Percentiles rank a stretch among this genome's conserved stretches.
These are phyloP conservation scores for Pseudodiploospora longispora DNA, from an alignment of 2,329 filamentous ascomycete genomes.

Conservation along the genomic window DNA sequence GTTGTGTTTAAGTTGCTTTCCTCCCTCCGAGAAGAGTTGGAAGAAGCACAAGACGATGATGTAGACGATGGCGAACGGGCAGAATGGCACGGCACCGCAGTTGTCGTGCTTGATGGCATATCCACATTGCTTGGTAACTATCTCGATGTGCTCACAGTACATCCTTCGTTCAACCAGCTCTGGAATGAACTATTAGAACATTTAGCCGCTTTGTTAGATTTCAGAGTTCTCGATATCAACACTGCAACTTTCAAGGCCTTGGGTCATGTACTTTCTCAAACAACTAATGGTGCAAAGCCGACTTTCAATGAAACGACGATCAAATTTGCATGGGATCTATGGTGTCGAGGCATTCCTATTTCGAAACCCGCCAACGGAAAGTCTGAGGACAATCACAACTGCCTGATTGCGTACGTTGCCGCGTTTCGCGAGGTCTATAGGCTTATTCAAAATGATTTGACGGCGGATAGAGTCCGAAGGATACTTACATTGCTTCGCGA, in stretches of 20 bases:
- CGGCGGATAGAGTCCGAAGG: slow-evolving; percentile 51
- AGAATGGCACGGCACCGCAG: slow-evolving; percentile 68
- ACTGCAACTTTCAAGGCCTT: slow-evolving; percentile 64
- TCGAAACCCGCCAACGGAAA: slow-evolving; percentile 27
- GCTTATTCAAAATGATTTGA: slow-evolving; percentile 58
- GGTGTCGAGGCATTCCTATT: slow-evolving; percentile 57
- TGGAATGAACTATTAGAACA: slow-evolving; percentile 69
- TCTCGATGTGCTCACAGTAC: slow-evolving; percentile 60
- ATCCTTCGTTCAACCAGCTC: slow-evolving; percentile 59
- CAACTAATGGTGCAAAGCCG: slow-evolving; percentile 32
- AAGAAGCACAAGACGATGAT: slow-evolving; percentile 27
- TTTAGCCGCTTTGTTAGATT: slow-evolving; percentile 55
- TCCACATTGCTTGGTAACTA: slow-evolving; percentile 69
- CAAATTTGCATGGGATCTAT: slow-evolving; percentile 59
- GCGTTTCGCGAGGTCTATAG: slow-evolving; percentile 71
- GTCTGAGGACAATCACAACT: slow-evolving; percentile 64
- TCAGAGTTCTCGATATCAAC: slow-evolving; percentile 60
- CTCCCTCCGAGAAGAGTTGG: slow-evolving; percentile 54
- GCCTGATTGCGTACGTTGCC: slow-evolving; percentile 75
- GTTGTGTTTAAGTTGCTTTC: slow-evolving; percentile 73
- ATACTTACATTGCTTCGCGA: slow-evolving; percentile 64
- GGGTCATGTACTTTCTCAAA: slow-evolving; percentile 51
- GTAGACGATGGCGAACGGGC: slow-evolving; percentile 35
- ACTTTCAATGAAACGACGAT: slow-evolving; percentile 45
- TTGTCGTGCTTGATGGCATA: slow-evolving; percentile 64